These are phyloP conservation scores for Tulasnella sp. DNA, from an alignment of 768 basidiomycete species.

Conservation along the genomic window DNA sequence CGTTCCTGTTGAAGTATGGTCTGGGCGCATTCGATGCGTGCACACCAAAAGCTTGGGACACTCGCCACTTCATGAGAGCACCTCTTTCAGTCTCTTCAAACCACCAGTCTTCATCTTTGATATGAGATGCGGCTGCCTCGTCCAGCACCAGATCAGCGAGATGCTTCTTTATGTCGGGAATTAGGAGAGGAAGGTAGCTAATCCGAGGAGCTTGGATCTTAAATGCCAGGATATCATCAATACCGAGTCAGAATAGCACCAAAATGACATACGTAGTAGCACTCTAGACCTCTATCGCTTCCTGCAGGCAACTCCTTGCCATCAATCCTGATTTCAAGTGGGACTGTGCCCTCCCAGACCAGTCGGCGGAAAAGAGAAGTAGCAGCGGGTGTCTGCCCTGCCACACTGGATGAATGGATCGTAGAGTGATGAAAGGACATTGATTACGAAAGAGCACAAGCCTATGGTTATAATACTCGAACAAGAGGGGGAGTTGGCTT, in stretches of 20 bases:
- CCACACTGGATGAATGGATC: no score
- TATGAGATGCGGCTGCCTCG: constrained; percentile 55
- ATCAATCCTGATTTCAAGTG: constrained; percentile 79
- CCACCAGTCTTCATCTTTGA: constrained; percentile 94
- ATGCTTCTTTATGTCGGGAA: constrained; percentile 79
- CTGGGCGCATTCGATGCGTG: no score
- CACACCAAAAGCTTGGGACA: no score
- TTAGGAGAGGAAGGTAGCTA: constrained; percentile 80
- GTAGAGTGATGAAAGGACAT: no score
- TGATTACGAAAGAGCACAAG: no score
- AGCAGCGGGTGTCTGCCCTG: constrained; percentile 40
- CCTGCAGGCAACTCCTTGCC: constrained; percentile 81
- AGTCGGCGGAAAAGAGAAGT: constrained; percentile 78
- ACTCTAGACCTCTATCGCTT: constrained; percentile 78
- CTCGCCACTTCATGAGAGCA: constrained; percentile 73
- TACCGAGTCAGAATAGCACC: background rate
- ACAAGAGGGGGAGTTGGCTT: no score
- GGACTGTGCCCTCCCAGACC: constrained; percentile 83
- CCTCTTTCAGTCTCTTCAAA: constrained; percentile 77
- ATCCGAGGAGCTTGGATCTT: constrained; percentile 64
- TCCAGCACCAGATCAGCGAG: constrained; percentile 89
- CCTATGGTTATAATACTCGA: no score
- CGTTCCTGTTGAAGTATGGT: no score
- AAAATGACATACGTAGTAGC: constrained; percentile 44
- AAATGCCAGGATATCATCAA: background rate